These are phyloP conservation scores for Pestalotiopsis sp. DNA, from an alignment of 2,329 filamentous ascomycete species.

Conservation along the genomic window DNA sequence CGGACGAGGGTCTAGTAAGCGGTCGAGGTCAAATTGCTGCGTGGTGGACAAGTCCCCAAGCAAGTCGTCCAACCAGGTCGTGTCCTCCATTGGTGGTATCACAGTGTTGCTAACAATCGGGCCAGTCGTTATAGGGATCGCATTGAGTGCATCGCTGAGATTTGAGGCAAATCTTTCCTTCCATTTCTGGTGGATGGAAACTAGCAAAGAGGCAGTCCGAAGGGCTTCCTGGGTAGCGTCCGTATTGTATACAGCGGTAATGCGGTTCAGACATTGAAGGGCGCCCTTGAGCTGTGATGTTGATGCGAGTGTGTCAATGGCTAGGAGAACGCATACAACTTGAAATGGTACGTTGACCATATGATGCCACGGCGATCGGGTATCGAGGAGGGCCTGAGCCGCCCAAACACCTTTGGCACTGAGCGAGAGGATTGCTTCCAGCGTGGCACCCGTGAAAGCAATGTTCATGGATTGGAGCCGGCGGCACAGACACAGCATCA, in stretches of 20 bases:
- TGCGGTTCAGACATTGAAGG: constrained; percentile 48
- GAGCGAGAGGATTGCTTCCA: constrained; percentile 49
- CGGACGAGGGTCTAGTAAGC: background rate
- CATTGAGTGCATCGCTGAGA: background rate
- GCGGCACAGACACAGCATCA: constrained; percentile 58
- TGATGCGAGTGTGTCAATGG: constrained; percentile 54
- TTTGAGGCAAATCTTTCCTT: constrained; percentile 8
- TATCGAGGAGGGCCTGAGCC: constrained; percentile 46
- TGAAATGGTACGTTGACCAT: constrained; percentile 64
- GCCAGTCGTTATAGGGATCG: background rate
- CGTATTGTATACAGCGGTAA: constrained; percentile 46
- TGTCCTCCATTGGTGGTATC: background rate
- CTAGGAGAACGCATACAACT: constrained; percentile 56
- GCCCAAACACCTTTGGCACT: constrained; percentile 47
- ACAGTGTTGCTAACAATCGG: background rate
- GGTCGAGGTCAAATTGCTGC: constrained; percentile 2
- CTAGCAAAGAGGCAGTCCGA: constrained; percentile 55
- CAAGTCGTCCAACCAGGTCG: background rate
- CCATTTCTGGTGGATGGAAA: constrained; percentile 44
- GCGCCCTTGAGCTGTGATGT: constrained; percentile 51
- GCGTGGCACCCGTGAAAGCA: constrained; percentile 41
- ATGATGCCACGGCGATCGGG: constrained; percentile 58
- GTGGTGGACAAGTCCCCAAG: constrained; percentile 2
- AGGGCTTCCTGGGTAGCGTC: constrained; percentile 54
- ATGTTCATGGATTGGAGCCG: constrained; percentile 54